These are phyloP conservation scores for Populus tomentosa DNA, from an alignment of 441 rosid genomes.

Conservation along the genomic window DNA sequence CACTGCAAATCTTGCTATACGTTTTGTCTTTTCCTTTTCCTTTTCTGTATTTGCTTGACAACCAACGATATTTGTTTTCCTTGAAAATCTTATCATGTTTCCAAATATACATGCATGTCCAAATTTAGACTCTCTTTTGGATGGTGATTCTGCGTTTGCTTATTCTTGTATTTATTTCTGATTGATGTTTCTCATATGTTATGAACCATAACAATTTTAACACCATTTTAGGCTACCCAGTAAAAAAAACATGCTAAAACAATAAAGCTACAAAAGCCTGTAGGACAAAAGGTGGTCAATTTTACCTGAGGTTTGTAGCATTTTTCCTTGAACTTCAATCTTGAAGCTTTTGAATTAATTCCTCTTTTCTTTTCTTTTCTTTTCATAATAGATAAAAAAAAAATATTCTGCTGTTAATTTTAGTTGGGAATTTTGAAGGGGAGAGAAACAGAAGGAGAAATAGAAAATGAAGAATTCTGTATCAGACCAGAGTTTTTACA, in stretches of 20 bases:
- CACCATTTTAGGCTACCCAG: not conserved
- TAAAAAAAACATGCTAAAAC: not conserved
- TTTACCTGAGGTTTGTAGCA: not conserved
- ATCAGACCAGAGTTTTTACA: constrained; percentile 77
- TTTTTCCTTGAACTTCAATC: not conserved
- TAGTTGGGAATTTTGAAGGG: not conserved
- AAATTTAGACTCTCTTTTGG: not conserved
- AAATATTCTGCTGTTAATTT: not conserved
- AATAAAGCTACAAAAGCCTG: not conserved
- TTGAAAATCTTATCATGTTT: constrained; percentile 9
- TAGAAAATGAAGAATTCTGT: constrained; percentile 64
- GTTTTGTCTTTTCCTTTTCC: not conserved
- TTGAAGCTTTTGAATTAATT: not conserved
- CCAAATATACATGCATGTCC: not conserved
- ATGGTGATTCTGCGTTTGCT: not conserved
- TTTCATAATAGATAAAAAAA: not conserved
- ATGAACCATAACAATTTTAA: not conserved
- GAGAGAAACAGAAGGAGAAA: not conserved
- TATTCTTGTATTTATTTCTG: not conserved
- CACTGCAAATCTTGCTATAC: not conserved
- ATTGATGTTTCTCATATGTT: not conserved
- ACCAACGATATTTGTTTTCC: constrained; percentile 9
- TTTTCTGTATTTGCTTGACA: constrained; percentile 2
- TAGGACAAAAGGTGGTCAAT: not conserved
- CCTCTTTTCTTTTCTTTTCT: not conserved